Percentiles rank a stretch among this genome's conserved stretches.
Conservation (phyloP, 2,329 filamentous ascomycete species). For the Chaetomiaceae sp. region DNA sequence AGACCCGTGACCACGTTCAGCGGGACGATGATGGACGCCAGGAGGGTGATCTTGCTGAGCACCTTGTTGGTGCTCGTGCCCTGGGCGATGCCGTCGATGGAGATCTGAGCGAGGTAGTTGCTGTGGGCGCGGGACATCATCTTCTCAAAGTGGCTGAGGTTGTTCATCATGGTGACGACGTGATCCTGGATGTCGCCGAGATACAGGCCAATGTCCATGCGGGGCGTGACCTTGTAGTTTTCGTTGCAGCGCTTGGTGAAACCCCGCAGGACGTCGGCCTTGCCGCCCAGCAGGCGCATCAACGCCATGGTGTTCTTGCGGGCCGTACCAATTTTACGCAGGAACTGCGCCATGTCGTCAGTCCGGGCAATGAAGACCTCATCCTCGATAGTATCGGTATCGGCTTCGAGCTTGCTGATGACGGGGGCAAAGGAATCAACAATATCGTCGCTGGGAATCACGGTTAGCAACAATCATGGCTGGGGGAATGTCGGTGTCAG, state of each 20-base stretch:
- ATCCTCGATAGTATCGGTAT: slow-evolving; percentile 91
- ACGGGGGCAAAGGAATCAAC: slow-evolving; percentile 92
- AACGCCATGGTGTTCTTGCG: slow-evolving; percentile 94
- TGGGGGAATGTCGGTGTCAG: too few species aligned
- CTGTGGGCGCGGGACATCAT: slow-evolving; percentile 90
- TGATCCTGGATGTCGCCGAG: slow-evolving; percentile 98
- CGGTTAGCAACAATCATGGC: slow-evolving; percentile 24
- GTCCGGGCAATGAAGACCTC: slow-evolving; percentile 88
- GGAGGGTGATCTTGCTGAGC: slow-evolving; percentile 88
- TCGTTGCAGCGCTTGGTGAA: slow-evolving; percentile 99
- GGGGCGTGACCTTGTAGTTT: slow-evolving; percentile 89
- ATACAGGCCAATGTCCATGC: slow-evolving; percentile 94
- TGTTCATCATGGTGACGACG: slow-evolving; percentile 98
- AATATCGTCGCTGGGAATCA: slow-evolving; percentile 72
- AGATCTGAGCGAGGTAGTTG: slow-evolving; percentile 93
- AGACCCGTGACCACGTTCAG: slow-evolving; percentile 86
- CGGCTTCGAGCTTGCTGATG: slow-evolving; percentile 78
- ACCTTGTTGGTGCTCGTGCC: slow-evolving; percentile 85
- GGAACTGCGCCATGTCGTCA: slow-evolving; percentile 82
- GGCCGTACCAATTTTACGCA: slow-evolving; percentile 81
- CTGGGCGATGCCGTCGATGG: slow-evolving; percentile 83
- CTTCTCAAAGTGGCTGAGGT: slow-evolving; percentile 92
- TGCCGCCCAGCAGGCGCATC: slow-evolving; percentile 88
- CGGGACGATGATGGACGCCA: slow-evolving; percentile 93
- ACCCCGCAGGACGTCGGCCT: slow-evolving; percentile 95